A percentile compares a stretch with the other conserved stretches of the same genome.
phyloP scores from a whole-genome alignment of 768 basidiomycete genomes.

The Tylopilus cervinicoccineus region DNA sequence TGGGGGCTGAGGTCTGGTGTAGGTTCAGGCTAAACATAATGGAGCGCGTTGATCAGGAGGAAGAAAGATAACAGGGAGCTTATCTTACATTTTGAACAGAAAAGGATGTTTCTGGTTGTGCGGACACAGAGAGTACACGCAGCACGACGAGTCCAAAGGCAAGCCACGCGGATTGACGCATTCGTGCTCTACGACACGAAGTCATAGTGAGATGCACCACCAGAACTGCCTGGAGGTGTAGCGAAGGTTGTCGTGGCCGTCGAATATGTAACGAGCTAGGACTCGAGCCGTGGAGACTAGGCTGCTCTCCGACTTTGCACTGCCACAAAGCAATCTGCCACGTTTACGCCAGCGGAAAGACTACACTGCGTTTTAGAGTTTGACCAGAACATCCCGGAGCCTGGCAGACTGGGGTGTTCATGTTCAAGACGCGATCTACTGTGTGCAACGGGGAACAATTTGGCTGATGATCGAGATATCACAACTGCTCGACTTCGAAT shows the following conservation, averaged over 20 bases:
- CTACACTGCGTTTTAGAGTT: too few relatives aligned
- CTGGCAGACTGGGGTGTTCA: too few relatives aligned
- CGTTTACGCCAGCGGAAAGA: constrained; percentile 4
- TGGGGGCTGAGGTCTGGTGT: constrained; percentile 2
- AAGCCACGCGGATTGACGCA: constrained; percentile 52
- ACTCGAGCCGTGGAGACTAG: background rate
- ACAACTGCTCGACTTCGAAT: too few relatives aligned
- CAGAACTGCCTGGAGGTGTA: background rate
- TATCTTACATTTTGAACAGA: constrained; percentile 19
- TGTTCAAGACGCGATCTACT: too few relatives aligned
- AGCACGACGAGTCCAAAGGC: constrained; percentile 57
- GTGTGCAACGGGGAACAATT: too few relatives aligned
- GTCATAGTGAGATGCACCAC: constrained; percentile 12
- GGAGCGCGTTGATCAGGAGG: background rate
- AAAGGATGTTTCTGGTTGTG: constrained; percentile 26
- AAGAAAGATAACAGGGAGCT: background rate
- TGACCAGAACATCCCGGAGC: too few relatives aligned
- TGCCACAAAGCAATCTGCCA: constrained; percentile 16
- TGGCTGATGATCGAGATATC: too few relatives aligned
- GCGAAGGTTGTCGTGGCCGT: background rate
- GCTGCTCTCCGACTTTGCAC: constrained; percentile 3
- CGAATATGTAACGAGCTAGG: background rate
- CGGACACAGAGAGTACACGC: constrained; percentile 42
- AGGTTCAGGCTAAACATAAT: constrained; percentile 15
- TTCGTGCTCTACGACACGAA: constrained; percentile 17